Evolutionary conservation across 805 yeast genomes (phyloP).

Genomic region (Wickerhamiella parazyma): DNA sequence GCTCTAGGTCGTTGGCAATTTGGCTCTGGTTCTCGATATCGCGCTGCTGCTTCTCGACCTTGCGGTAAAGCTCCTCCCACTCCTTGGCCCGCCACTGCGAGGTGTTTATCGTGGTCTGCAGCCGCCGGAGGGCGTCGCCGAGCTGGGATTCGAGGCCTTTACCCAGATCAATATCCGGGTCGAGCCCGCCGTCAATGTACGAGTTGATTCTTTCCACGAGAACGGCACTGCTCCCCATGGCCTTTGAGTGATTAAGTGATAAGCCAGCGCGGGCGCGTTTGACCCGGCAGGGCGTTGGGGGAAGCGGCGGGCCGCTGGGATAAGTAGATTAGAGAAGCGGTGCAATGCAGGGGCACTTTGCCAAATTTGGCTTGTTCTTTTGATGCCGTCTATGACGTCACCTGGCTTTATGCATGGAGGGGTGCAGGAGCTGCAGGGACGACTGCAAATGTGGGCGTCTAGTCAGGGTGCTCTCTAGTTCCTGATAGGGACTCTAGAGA

Average conservation of each 20-base stretch:
- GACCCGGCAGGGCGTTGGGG: too few species aligned
- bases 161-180: conserved; percentile 15
- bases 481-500: too few species aligned
- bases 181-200: conserved; percentile 15
- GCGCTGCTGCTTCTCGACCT: conserved; percentile 26
- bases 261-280: too few species aligned
- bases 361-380: too few species aligned
- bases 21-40: conserved; percentile 26
- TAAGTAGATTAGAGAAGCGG: too few species aligned
- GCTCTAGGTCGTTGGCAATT: conserved; percentile 25
- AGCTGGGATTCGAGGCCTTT: conserved; percentile 13
- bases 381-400: too few species aligned
- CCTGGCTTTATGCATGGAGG: too few species aligned
- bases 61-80: conserved; percentile 22
- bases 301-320: too few species aligned
- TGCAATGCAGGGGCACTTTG: too few species aligned
- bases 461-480: background rate
- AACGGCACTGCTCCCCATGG: conserved; percentile 1
- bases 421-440: too few species aligned
- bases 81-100: conserved; percentile 15
- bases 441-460: too few species aligned
- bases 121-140: conserved; percentile 17
- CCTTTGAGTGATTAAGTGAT: background rate
- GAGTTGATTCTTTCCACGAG: conserved; percentile 18
- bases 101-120: conserved; percentile 19